Percentiles rank a stretch among this genome's conserved stretches.
phyloP scores from a whole-genome alignment of 495 filamentous ascomycete species.

The Penicillium manginii region DNA sequence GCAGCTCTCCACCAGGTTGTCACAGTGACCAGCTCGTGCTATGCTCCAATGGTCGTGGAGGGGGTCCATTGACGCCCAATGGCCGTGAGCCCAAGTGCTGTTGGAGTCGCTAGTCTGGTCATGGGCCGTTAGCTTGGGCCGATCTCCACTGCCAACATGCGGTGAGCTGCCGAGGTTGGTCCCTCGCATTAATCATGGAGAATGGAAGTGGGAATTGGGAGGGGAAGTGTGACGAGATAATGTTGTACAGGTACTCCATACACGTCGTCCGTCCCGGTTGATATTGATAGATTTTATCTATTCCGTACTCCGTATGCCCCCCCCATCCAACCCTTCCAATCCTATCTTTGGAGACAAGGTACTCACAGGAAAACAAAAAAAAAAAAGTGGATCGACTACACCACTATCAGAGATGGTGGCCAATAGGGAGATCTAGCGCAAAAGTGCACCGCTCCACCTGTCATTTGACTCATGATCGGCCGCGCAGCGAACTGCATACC shows the following conservation, averaged over 20 bases:
- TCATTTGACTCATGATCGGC: slow-evolving; percentile 7
- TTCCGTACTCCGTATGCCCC: too few relatives aligned
- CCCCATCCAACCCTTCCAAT: too few relatives aligned
- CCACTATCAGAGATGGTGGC: background rate
- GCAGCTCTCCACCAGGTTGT: slow-evolving; percentile 16
- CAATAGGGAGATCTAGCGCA: background rate
- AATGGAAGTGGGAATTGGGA: background rate
- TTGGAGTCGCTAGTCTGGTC: slow-evolving; percentile 6
- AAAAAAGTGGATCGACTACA: slow-evolving; percentile 4
- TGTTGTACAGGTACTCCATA: slow-evolving; percentile 3
- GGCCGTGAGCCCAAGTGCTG: slow-evolving; percentile 12
- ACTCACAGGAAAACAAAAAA: background rate
- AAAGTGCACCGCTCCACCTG: slow-evolving; percentile 2
- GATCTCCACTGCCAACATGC: slow-evolving; percentile 27
- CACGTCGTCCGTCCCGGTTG: background rate
- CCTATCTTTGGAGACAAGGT: too few relatives aligned
- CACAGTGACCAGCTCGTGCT: slow-evolving; percentile 33
- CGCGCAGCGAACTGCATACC: background rate
- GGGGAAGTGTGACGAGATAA: background rate
- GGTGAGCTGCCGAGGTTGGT: slow-evolving; percentile 19
- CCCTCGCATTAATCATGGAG: slow-evolving; percentile 1
- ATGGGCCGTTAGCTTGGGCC: slow-evolving; percentile 7
- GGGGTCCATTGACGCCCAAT: slow-evolving; percentile 17
- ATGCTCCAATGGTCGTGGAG: slow-evolving; percentile 12
- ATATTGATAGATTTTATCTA: background rate